Evolutionary conservation across 352 stramenopile genomes (phyloP).

Genomic region (Globisporangium nunn): DNA sequence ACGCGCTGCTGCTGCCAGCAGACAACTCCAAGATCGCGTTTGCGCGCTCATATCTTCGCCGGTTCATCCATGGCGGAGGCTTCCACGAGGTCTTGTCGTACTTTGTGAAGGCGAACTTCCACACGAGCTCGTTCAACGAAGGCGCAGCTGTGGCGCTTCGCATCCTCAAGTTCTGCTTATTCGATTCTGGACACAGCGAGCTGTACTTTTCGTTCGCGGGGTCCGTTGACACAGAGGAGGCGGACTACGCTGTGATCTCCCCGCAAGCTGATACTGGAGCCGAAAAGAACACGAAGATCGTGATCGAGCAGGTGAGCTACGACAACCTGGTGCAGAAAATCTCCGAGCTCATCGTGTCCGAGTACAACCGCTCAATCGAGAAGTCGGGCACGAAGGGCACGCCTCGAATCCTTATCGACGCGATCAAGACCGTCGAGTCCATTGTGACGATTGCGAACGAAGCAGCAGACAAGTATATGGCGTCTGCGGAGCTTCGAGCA

Average conservation of each 20-base stretch:
- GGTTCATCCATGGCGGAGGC: slow-evolving; percentile 67
- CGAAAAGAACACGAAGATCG: slow-evolving; percentile 30
- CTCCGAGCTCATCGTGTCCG: slow-evolving; percentile 66
- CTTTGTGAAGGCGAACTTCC: slow-evolving; percentile 68
- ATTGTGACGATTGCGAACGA: slow-evolving; percentile 66
- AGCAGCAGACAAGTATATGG: slow-evolving; percentile 63
- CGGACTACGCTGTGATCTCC: slow-evolving; percentile 13
- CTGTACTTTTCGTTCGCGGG: slow-evolving; percentile 24
- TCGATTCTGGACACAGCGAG: slow-evolving; percentile 59
- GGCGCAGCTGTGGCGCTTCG: slow-evolving; percentile 71
- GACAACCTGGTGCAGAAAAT: slow-evolving; percentile 73
- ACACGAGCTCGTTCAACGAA: slow-evolving; percentile 76
- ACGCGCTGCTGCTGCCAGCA: slow-evolving; percentile 72
- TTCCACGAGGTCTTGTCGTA: slow-evolving; percentile 83
- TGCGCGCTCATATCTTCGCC: slow-evolving; percentile 52
- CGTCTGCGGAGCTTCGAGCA: slow-evolving; percentile 25
- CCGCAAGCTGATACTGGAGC: slow-evolving; percentile 6
- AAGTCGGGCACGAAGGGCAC: slow-evolving; percentile 27
- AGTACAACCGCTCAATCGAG: slow-evolving; percentile 36
- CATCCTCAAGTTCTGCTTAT: slow-evolving; percentile 81
- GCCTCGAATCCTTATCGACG: slow-evolving; percentile 76
- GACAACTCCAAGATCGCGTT: slow-evolving; percentile 50
- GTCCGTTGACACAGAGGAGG: slow-evolving; percentile 13
- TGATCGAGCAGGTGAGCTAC: slow-evolving; percentile 53
- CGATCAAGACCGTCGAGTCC: slow-evolving; percentile 75